Evolutionary conservation across 768 basidiomycete genomes (phyloP), one percentile per base, ranked within the genome.

Genomic region (Calocybe gangraenosa): DNA sequence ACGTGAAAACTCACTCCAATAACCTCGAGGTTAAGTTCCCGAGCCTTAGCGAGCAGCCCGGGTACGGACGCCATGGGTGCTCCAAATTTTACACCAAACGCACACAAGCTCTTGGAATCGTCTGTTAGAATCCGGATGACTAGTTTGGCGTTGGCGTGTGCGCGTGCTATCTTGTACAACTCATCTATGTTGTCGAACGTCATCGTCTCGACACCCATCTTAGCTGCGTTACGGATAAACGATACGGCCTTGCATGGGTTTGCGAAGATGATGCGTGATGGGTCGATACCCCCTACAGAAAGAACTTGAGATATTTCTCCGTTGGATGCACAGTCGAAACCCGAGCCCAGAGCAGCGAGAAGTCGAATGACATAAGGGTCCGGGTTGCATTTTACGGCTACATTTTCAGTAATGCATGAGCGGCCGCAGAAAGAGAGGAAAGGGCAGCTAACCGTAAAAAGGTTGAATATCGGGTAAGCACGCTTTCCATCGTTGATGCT

Each of bases 111-210:
- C 69, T 92, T 96, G 35, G 89, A 91, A 66, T 98, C 96, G 67
- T 99, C 96, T n/a, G 95, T 93, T 37, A 98, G 74, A 63, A 99
- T 98, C 54, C 96, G 90, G 30, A 98, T 67, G 55, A 98, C 82
- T 37, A 96, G 79, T 65, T 90, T 84, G 7, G 96, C 94, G 23
- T 65, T 56, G 0, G 93, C 90, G 62, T 93, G 82, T 4, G 74
- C 67, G 25, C 86, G 83, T 14, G 87, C 81, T 49, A 98, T 81
- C 70, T 99, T 99, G 80, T 87, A 78, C 14, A 99, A 71, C 63
- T 99, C 96, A 67, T 99, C 96, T 32, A 79, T 78, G 66, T 98
- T 99, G 71, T 99, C 96, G 62, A 99, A 99, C 4, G 95, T 97
- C 95, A 97, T 96, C 69, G 78, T 82, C 60, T 91, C 78, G 42